Evolutionary conservation across 352 stramenopile genomes (phyloP).

Genomic region (Globisporangium polare): DNA sequence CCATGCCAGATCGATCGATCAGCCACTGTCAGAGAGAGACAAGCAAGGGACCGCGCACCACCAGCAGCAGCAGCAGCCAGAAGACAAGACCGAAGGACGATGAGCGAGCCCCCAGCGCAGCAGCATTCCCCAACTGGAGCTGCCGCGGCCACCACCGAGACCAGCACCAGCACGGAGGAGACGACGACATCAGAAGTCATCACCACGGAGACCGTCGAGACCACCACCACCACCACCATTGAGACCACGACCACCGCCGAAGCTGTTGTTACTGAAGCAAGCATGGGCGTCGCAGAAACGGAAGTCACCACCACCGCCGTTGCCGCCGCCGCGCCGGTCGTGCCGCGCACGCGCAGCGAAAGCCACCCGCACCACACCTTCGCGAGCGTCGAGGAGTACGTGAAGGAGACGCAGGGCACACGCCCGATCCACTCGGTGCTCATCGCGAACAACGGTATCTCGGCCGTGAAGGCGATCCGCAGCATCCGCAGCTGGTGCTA

Average conservation of each 20-base stretch:
- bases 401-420: slow-evolving; percentile 85
- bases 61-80: not conserved
- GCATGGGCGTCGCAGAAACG: slow-evolving; percentile 2
- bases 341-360: slow-evolving; percentile 44
- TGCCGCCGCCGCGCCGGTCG: not conserved
- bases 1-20: not conserved
- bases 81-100: not conserved
- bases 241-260: slow-evolving; percentile 9
- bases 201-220: slow-evolving; percentile 5
- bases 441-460: slow-evolving; percentile 99
- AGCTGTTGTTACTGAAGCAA: not conserved
- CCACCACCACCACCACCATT: slow-evolving; percentile 7
- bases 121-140: slow-evolving; percentile 17
- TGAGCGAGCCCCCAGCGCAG: slow-evolving; percentile 1
- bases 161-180: not conserved
- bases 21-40: not conserved
- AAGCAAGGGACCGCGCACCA: not conserved
- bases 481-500: slow-evolving; percentile 98
- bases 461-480: slow-evolving; percentile 98
- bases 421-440: slow-evolving; percentile 96
- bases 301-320: not conserved
- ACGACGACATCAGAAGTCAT: not conserved
- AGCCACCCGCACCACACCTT: slow-evolving; percentile 76
- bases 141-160: not conserved
- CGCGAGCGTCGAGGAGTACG: slow-evolving; percentile 89